phyloP scores from a whole-genome alignment of 2,329 filamentous ascomycete genomes.

The Ceratocystis cubensis region DNA sequence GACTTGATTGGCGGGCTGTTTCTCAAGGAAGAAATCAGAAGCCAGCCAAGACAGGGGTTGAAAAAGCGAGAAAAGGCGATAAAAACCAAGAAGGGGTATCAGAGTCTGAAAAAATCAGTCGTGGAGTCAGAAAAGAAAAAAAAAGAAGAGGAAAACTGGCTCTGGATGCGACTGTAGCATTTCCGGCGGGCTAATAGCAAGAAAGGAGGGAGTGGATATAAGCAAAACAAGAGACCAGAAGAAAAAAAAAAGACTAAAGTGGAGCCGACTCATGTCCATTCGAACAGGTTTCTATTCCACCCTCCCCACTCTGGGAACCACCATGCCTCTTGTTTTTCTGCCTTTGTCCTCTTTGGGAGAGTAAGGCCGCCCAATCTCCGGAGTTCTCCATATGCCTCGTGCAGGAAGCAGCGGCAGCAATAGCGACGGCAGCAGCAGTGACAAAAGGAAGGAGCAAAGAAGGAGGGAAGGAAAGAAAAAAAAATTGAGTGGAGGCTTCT shows the following conservation, averaged over 20 bases:
- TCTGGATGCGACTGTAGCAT: too few species aligned
- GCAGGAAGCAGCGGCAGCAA: neutral
- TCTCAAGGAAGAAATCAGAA: too few species aligned
- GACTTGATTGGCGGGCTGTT: too few species aligned
- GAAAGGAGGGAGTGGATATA: too few species aligned
- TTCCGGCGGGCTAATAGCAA: too few species aligned
- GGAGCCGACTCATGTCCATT: neutral
- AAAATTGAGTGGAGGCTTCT: too few species aligned
- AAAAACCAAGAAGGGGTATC: neutral
- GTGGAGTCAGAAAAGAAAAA: neutral
- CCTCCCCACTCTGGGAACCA: neutral
- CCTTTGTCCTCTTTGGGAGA: neutral
- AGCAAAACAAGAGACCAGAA: neutral
- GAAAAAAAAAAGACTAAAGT: neutral
- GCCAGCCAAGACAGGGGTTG: neutral
- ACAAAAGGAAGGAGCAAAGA: too few species aligned
- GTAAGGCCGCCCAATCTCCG: slow-evolving; percentile 2
- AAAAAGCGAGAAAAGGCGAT: neutral
- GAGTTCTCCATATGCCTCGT: slow-evolving; percentile 1
- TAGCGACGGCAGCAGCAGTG: too few species aligned
- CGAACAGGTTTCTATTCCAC: neutral
- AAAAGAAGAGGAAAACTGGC: neutral
- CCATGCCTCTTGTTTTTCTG: neutral
- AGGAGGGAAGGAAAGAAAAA: too few species aligned
- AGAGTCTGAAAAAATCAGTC: neutral